phyloP scores from a whole-genome alignment of 331 rosid genomes.

The Quercus lobata region DNA sequence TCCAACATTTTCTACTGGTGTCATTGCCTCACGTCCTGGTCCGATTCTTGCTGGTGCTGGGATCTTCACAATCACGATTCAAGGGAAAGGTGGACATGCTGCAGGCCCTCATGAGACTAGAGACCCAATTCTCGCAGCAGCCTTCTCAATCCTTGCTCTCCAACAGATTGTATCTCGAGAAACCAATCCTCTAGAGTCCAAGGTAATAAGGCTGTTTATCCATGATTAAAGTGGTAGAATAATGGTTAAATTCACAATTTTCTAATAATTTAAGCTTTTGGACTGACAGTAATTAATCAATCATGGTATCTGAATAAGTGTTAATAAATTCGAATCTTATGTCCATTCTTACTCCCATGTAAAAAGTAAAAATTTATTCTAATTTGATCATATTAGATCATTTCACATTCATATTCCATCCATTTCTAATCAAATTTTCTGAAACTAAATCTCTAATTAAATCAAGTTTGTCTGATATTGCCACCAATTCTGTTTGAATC shows the following conservation, averaged over 20 bases:
- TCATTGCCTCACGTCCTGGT: conserved; percentile 47
- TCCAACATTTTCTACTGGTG: conserved; percentile 26
- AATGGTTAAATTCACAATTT: not conserved
- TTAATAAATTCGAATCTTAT: no score
- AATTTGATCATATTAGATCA: not conserved
- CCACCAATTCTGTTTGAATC: not conserved
- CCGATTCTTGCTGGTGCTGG: conserved; percentile 40
- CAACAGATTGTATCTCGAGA: conserved; percentile 56
- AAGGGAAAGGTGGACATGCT: conserved; percentile 43
- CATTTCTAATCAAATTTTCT: not conserved
- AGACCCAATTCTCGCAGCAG: conserved; percentile 48
- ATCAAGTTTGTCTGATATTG: not conserved
- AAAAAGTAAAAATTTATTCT: not conserved
- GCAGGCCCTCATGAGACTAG: conserved; percentile 34
- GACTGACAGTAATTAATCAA: no score
- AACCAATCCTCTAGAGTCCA: conserved; percentile 48
- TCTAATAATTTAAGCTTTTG: no score
- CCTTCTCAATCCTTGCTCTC: conserved; percentile 38
- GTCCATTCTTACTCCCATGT: no score
- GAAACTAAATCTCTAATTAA: not conserved
- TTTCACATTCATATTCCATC: not conserved
- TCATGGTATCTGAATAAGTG: no score
- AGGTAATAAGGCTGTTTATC: conserved; percentile 12
- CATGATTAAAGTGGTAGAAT: not conserved
- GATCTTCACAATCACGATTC: conserved; percentile 33